Conservation (phyloP, 108 stramenopile species). For the Skeletonema menzelii region DNA sequence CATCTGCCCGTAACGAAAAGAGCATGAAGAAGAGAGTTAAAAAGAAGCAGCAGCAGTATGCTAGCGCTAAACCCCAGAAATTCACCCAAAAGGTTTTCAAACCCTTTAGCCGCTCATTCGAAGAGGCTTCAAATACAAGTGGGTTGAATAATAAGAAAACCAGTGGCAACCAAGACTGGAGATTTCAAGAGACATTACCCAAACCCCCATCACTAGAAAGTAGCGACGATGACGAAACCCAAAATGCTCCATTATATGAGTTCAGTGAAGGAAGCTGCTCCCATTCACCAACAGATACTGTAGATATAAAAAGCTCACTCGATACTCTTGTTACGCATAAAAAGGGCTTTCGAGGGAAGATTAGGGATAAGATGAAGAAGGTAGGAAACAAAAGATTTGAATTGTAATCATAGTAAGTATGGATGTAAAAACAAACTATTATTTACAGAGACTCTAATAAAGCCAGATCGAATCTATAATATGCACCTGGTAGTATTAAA, state of each 20-base stretch:
- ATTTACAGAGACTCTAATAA: too few relatives aligned
- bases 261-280: constrained; percentile 25
- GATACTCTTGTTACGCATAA: constrained; percentile 28
- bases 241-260: constrained; percentile 10
- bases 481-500: too few relatives aligned
- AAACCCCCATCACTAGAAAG: constrained; percentile 2
- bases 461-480: too few relatives aligned
- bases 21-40: background rate
- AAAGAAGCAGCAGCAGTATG: background rate
- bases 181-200: background rate
- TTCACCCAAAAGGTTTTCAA: background rate
- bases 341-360: constrained; percentile 16
- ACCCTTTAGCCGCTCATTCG: background rate
- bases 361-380: constrained; percentile 1
- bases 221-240: background rate
- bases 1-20: background rate
- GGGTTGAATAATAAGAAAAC: background rate
- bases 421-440: background rate
- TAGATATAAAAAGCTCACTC: background rate
- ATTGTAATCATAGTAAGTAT: background rate
- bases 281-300: constrained; percentile 10
- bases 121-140: background rate
- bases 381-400: background rate
- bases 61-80: background rate
- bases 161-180: background rate